phyloP scores from a whole-genome alignment of 2,329 filamentous ascomycete species.

The Cercospora zeina region DNA sequence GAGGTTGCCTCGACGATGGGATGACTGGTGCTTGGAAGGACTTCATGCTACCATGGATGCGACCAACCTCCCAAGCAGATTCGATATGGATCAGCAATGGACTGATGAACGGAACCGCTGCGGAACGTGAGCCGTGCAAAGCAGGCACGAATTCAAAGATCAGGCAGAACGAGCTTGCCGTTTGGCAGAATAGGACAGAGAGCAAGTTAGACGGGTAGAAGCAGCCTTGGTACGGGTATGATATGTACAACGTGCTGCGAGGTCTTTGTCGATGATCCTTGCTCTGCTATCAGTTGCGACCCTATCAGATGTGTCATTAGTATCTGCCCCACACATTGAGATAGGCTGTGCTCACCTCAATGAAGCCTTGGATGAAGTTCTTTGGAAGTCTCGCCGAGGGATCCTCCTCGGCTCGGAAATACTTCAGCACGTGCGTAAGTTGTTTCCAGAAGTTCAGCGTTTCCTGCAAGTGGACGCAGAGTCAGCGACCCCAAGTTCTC shows the following conservation, averaged over 20 bases:
- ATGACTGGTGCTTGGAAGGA: slow-evolving; percentile 3
- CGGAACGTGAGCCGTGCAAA: background rate
- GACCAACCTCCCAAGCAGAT: slow-evolving; percentile 18
- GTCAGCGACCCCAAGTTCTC: background rate
- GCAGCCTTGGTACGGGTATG: slow-evolving; percentile 27
- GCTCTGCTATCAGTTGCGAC: slow-evolving; percentile 30
- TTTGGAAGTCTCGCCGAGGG: slow-evolving; percentile 73
- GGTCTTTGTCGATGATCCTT: background rate
- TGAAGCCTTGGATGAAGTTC: slow-evolving; percentile 90
- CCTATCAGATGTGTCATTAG: slow-evolving; percentile 24
- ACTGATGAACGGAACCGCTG: background rate
- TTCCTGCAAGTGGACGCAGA: slow-evolving; percentile 60
- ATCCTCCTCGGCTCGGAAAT: slow-evolving; percentile 87
- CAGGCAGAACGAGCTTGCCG: background rate
- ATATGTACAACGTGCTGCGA: slow-evolving; percentile 34
- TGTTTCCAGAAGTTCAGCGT: slow-evolving; percentile 99
- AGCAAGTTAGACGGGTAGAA: background rate
- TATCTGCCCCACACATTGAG: background rate
- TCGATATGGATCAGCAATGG: background rate
- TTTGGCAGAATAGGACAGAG: background rate
- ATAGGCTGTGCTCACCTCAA: slow-evolving; percentile 67
- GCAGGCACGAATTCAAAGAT: background rate
- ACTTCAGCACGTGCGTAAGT: slow-evolving; percentile 90
- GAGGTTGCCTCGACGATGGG: background rate
- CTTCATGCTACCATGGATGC: slow-evolving; percentile 22